These are phyloP conservation scores for Tolypocladium ovalisporum DNA, from an alignment of 2,329 filamentous ascomycete species.

Conservation along the genomic window DNA sequence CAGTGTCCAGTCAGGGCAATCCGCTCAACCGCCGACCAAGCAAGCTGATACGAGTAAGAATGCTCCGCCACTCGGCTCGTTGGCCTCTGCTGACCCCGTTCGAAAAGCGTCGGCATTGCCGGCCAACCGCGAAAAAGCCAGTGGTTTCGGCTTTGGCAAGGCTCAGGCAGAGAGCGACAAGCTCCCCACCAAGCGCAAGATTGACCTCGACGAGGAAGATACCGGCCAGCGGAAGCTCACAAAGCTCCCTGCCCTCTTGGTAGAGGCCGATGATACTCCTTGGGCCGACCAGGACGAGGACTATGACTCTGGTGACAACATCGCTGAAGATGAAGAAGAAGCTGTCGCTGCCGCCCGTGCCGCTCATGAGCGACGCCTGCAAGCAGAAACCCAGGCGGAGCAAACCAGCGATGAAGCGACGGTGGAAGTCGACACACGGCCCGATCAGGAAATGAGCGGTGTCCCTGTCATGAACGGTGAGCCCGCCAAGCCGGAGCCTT, in stretches of 20 bases:
- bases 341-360: conserved; percentile 75
- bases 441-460: conserved; percentile 9
- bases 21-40: conserved; percentile 16
- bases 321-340: conserved; percentile 78
- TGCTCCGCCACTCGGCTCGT: not conserved
- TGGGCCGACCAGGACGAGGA: conserved; percentile 55
- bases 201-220: conserved; percentile 84
- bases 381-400: conserved; percentile 39
- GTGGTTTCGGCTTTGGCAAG: conserved; percentile 75
- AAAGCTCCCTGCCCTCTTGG: conserved; percentile 70
- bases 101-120: conserved; percentile 41
- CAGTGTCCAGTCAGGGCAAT: conserved; percentile 25
- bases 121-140: conserved; percentile 63
- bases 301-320: conserved; percentile 62
- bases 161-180: conserved; percentile 55
- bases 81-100: conserved; percentile 12
- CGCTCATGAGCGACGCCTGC: conserved; percentile 68
- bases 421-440: conserved; percentile 15
- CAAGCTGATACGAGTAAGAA: conserved; percentile 25
- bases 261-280: conserved; percentile 51
- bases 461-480: conserved; percentile 9
- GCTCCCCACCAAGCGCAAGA: conserved; percentile 56
- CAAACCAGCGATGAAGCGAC: conserved; percentile 25
- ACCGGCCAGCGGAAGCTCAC: conserved; percentile 78
- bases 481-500: not conserved